Evolutionary conservation across 345 rosid species (phyloP), one percentile per base, ranked within the genome.

Genomic region (Erucastrum elatum): DNA sequence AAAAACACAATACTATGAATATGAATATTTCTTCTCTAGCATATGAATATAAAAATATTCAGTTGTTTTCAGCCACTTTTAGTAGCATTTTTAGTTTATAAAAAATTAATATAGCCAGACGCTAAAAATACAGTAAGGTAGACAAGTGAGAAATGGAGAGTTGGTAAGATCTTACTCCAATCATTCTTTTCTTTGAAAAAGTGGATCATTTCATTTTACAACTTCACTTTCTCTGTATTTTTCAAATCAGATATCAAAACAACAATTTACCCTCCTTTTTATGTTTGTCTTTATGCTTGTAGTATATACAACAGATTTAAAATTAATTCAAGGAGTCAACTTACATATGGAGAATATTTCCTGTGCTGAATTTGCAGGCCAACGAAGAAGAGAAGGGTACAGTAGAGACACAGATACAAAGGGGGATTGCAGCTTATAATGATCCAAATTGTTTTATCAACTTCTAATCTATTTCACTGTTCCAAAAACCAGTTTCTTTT

Each of bases 391-490:
- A 88, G 75, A 87, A 64, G 61, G 87, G 71, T 27, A 15, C 70
- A 33, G 63, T 90, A 75, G 84, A 82, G 79, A 68, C 70, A 2
- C 81, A 68, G 77, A 87, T 90, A 49, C 82, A 90, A 68, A 71
- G 75, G 9, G 94, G 89, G 13, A 90, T 90, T 5, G 88, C 90
- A 72, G 87, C 90, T 17, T 82, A 84, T 31, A 83, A 84, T 37
- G 89, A 85, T 85, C 88, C 88, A 2, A 81, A 59, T 16, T 83
- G 85, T 72, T 82, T 89, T 9, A 82, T 84, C 86, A 81, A 84
- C 81, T 82, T 70, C 53, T 80, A 61, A 61, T 66, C 16, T 26
- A 25, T 13, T 39, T 56, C 4, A 10, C 11, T 27, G 49, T 29
- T 17, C 15, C 59, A 49, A 8, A 51, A 70, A n/a, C 35, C 3